Evolutionary conservation across 2,329 filamentous ascomycete species (phyloP), one percentile per base, ranked within the genome.

Genomic region (Aspergillus novoparasiticus): DNA sequence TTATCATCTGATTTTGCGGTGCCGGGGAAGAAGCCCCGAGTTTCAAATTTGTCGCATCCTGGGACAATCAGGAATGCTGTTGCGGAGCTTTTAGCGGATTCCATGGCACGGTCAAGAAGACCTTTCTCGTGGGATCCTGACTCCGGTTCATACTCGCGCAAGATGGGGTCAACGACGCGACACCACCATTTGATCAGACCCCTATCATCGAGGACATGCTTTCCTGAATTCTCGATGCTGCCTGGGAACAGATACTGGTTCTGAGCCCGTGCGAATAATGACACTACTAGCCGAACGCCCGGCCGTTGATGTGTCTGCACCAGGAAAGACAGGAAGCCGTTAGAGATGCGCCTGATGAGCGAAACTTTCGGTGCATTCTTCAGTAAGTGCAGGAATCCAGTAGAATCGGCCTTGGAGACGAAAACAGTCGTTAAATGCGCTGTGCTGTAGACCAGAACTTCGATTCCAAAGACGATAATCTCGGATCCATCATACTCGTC

Each of bases 131-230:
- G 65, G 68, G 71, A 68, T 55, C 73, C 72, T 5, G 81, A 81
- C 32, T 85, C 78, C 66, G 71, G 70, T 64, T 75, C 71, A 66
- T 73, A 78, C 67, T 75, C 83, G 74, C 72, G 81, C 12, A 96
- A 78, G 4, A 97, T 82, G 0, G 91, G 90, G 72, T 97, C 90
- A 14, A 97, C 80, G 12, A 94, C 91, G 19, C 87, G 89, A 73
- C 93, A 97, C 95, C 95, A 99, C 95, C 95, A 99, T 72, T 90
- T 92, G 23, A 99, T 92, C 58, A 99, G 82, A 0, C 91, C 92
- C 36, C 93, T 85, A 72, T 99, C 95, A 71, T 97, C 93, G 10
- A 98, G 82, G 0, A 99, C 90, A 80, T 99, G 95, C 75, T 99
- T 99, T 2, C 87, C 86, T 21, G 80, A 78, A 75, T 97, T 94